Base-by-base conservation (phyloP, 75 land plant species). In the Cupressus sempervirens region DNA sequence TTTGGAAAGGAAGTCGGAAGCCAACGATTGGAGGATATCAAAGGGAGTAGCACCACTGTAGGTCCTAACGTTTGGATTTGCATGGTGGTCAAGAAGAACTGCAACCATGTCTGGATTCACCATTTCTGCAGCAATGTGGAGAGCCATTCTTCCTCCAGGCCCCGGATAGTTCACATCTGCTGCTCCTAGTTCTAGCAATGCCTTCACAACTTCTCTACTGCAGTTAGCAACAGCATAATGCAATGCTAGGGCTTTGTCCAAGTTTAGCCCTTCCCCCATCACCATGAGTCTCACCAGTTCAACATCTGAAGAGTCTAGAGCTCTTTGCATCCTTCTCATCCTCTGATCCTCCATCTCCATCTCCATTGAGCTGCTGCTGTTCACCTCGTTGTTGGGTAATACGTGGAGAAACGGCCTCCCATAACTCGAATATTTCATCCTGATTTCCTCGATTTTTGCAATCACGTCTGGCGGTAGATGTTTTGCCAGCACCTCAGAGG, bases 241-340 rank as follows among this genome's bases (percentile, higher is more conserved):
- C 23, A 97, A 84, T 12, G 96, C 99, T 7, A 96, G 81, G 6
- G 98, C 96, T 52, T 96, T 92, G 84, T 97, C 99, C 15, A 97
- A 92, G 83, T 95, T 92, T 23, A 97, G 92, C 30, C 99, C 98
- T 84, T 97, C 99, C 0, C 99, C 98, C 99, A 97, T 97, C 67
- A 97, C 99, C 99, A 97, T 97, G 15, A 97, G 94, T 90, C 93
- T 95, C 34, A 97, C 99, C 29, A 97, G 92, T 89, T 97, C 99
- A 7, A 97, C 98, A 67, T 97, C 99, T 8, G 98, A 95, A n/a
- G 96, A 94, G 86, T 97, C 98, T n/a, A 97, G 86, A 9, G 99
- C 99, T 45, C 95, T 92, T 58, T 92, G 89, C 99, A 97, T 95
- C 12, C 98, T 91, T 26, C 94, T 87, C 53, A 94, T 94, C 82